Evolutionary conservation across 2,329 filamentous ascomycete genomes (phyloP), one percentile per base, ranked within the genome.

Genomic region (Trichoderma sp.): DNA sequence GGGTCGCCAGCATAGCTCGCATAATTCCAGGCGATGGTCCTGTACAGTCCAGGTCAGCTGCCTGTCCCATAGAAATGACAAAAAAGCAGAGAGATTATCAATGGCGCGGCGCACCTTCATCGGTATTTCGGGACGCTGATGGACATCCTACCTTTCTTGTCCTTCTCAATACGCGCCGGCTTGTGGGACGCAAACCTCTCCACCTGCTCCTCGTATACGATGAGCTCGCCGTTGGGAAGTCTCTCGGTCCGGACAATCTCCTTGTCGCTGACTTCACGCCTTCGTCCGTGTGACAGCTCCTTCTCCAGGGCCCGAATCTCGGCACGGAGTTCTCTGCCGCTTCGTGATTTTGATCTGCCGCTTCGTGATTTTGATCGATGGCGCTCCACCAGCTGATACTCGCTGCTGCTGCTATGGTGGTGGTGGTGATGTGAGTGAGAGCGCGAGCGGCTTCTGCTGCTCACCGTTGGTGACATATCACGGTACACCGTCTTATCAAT

Each of bases 121-220:
- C 85, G 88, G 82, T 90, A 87, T 84, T 90, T 90, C 79, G 92
- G 92, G 82, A 93, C 88, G 85, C 92, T 93, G 84, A 95, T 90
- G 86, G 91, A 89, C 90, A 96, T 91, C 92, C 91, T 96, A 97
- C 95, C 94, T 94, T 93, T 96, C 86, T 92, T 92, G 84, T 98
- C 94, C 86, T 92, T 94, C 84, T 94, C 92, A 77, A 97, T 90
- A 76, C 92, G 86, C 74, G 92, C 85, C 69, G 88, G 88, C 79
- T 84, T 87, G 78, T 83, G 83, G 63, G 84, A 83, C 74, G 87
- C 84, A 66, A 88, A 80, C 77, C 82, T 84, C 81, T 90, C 87
- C 74, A 90, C 81, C 76, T 85, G 80, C 75, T 90, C 86, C 82
- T 89, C 86, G 74, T 90, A 91, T 57, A 93, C 80, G 60, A 93